phyloP scores from a whole-genome alignment of 164 flowering plant genomes.

The Kalanchoe fedtschenkoi region DNA sequence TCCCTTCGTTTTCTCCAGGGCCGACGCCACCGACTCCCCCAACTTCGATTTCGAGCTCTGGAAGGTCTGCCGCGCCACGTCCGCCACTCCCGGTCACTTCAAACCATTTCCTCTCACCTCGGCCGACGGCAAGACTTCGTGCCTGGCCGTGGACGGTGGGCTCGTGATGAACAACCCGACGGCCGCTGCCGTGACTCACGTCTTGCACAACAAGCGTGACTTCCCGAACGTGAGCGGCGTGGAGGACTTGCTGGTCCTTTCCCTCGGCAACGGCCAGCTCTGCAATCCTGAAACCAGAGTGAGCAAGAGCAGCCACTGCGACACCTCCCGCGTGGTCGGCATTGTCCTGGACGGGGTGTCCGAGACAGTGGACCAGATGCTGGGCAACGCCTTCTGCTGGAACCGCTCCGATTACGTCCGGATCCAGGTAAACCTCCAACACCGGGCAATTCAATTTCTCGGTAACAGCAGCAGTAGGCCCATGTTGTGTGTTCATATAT shows the following conservation, averaged over 20 bases:
- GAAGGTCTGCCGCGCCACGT: conserved; percentile 64
- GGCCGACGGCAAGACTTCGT: conserved; percentile 64
- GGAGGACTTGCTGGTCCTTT: conserved; percentile 71
- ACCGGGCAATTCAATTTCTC: background rate
- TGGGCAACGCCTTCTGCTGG: conserved; percentile 89
- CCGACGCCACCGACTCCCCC: conserved; percentile 56
- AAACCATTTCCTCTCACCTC: conserved; percentile 55
- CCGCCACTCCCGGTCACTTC: conserved; percentile 51
- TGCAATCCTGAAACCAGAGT: conserved; percentile 8
- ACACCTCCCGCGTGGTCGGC: conserved; percentile 43
- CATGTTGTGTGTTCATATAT: no score
- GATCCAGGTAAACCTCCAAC: conserved; percentile 55
- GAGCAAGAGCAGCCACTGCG: conserved; percentile 28
- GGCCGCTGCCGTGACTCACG: conserved; percentile 91
- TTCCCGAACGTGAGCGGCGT: conserved; percentile 74
- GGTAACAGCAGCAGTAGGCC: no score
- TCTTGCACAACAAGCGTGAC: conserved; percentile 72
- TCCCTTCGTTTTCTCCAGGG: conserved; percentile 68
- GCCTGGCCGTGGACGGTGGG: conserved; percentile 82
- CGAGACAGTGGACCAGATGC: conserved; percentile 85
- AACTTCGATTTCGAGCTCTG: conserved; percentile 63
- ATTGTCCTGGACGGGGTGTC: conserved; percentile 84
- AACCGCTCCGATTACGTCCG: conserved; percentile 71
- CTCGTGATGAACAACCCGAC: conserved; percentile 94
- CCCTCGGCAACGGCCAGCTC: conserved; percentile 64